phyloP scores from a whole-genome alignment of 1,139 yeast genomes.

The Geotrichum fermentans region DNA sequence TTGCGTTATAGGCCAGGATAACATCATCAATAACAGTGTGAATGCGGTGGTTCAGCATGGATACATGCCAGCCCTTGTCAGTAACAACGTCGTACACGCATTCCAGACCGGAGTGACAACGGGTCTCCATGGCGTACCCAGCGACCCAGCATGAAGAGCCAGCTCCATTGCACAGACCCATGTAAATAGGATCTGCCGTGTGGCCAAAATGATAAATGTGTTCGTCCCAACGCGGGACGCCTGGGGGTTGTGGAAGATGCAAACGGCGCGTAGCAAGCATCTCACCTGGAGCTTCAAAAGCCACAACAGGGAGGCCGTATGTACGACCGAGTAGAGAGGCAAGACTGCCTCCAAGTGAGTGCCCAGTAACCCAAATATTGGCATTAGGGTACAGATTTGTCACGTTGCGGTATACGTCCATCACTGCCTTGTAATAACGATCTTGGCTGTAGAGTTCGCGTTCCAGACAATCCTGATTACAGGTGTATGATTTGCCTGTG shows the following conservation, averaged over 20 bases:
- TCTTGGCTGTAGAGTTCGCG: slow-evolving; percentile 67
- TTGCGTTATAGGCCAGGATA: slow-evolving; percentile 62
- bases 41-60: slow-evolving; percentile 80
- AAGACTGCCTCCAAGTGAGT: slow-evolving; percentile 89
- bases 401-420: slow-evolving; percentile 75
- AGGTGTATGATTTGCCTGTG: slow-evolving; percentile 69
- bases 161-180: slow-evolving; percentile 97
- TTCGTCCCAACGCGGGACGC: slow-evolving; percentile 71
- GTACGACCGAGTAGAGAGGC: slow-evolving; percentile 82
- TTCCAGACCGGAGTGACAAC: slow-evolving; percentile 85
- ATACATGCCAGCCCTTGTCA: slow-evolving; percentile 90
- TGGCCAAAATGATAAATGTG: slow-evolving; percentile 94
- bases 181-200: slow-evolving; percentile 92
- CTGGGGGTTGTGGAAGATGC: slow-evolving; percentile 92
- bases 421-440: slow-evolving; percentile 73
- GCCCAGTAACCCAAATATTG: slow-evolving; percentile 87
- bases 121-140: slow-evolving; percentile 96
- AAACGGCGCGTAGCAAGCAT: slow-evolving; percentile 73
- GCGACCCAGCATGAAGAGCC: slow-evolving; percentile 84
- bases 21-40: slow-evolving; percentile 88
- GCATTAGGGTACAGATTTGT: slow-evolving; percentile 61
- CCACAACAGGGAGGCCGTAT: slow-evolving; percentile 81
- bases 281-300: slow-evolving; percentile 94
- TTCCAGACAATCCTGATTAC: slow-evolving; percentile 85
- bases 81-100: slow-evolving; percentile 88